Percentiles rank a stretch among this genome's conserved stretches.
These are phyloP conservation scores for Croton laevigatus DNA, from an alignment of 441 rosid genomes.

Conservation along the genomic window DNA sequence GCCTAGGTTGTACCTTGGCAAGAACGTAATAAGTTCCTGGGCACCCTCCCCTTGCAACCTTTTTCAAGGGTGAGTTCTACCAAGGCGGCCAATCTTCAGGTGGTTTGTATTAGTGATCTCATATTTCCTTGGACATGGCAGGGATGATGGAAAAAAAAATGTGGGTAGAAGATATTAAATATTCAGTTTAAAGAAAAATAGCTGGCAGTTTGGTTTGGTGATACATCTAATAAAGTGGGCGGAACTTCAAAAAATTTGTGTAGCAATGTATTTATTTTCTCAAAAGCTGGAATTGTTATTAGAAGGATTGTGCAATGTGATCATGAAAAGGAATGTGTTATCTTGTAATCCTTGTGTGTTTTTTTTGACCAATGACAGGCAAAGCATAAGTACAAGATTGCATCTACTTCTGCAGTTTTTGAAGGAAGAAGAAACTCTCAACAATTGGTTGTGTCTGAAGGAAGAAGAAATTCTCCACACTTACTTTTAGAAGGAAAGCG, in stretches of 20 bases:
- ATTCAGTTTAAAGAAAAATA: not conserved
- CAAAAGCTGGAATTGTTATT: not conserved
- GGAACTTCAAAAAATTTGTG: not conserved
- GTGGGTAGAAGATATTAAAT: not conserved
- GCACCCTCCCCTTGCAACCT: no score
- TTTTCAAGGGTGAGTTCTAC: no score
- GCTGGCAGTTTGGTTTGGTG: no score
- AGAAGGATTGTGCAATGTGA: not conserved
- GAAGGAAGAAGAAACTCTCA: slow-evolving; percentile 43
- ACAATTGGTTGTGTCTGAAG: slow-evolving; percentile 36
- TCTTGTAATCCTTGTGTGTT: slow-evolving; percentile 16
- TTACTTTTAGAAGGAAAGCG: slow-evolving; percentile 51
- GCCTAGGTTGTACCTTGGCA: no score
- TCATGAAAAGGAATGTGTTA: not conserved
- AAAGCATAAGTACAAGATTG: slow-evolving; percentile 63
- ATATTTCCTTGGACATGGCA: not conserved
- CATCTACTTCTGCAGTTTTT: slow-evolving; percentile 35
- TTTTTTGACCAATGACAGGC: slow-evolving; percentile 46
- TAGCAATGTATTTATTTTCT: not conserved
- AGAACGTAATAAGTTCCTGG: no score
- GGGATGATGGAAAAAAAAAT: not conserved
- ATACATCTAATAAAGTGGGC: not conserved
- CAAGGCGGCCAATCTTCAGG: no score
- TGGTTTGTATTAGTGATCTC: no score
- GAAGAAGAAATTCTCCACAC: slow-evolving; percentile 39